Conservation (phyloP, 2,329 filamentous ascomycete genomes). For the Colletotrichum eremochloae region DNA sequence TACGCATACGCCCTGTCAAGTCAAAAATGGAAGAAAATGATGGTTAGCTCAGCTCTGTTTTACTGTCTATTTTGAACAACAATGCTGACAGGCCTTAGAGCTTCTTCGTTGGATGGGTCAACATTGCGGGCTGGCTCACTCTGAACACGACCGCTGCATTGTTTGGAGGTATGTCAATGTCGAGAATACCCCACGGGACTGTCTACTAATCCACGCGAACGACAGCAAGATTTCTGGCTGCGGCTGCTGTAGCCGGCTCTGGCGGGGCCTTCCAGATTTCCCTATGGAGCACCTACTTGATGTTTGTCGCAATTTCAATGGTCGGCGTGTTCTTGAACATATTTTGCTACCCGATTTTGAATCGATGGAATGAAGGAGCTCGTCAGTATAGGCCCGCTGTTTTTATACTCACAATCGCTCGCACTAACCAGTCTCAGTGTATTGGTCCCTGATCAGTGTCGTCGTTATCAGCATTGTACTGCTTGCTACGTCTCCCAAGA, state of each 20-base stretch:
- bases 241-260: constrained; percentile 57
- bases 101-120: constrained; percentile 60
- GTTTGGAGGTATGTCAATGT: constrained; percentile 53
- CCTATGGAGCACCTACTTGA: constrained; percentile 57
- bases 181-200: not conserved
- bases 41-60: constrained; percentile 48
- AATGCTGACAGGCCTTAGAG: constrained; percentile 47
- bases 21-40: constrained; percentile 53
- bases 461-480: constrained; percentile 59
- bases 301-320: constrained; percentile 56
- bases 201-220: not conserved
- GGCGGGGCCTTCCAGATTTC: constrained; percentile 53
- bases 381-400: constrained; percentile 45
- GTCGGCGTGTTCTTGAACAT: constrained; percentile 56
- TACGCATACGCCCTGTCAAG: constrained; percentile 58
- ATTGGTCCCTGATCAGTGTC: constrained; percentile 58
- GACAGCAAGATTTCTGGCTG: constrained; percentile 58
- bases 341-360: constrained; percentile 57
- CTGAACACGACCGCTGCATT: constrained; percentile 59
- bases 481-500: constrained; percentile 59
- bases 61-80: rapidly evolving
- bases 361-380: constrained; percentile 57
- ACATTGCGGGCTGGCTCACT: constrained; percentile 61
- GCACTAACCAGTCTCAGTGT: constrained; percentile 46
- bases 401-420: no score